Percentiles rank a stretch among this genome's conserved stretches.
Conservation (phyloP, 2,329 filamentous ascomycete genomes). For the Trichoderma hamatum region DNA sequence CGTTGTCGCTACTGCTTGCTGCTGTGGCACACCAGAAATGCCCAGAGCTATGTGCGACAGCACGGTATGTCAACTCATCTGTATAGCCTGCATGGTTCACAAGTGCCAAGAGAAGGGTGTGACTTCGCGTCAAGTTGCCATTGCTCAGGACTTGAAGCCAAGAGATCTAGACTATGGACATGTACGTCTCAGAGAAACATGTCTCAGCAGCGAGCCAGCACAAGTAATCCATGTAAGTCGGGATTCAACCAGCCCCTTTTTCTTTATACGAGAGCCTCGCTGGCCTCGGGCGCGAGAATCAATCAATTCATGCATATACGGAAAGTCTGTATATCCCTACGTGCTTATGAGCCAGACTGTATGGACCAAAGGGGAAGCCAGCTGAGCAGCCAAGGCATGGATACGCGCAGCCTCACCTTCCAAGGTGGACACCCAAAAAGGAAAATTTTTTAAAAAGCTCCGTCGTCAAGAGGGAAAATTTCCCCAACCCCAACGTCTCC, state of each 20-base stretch:
- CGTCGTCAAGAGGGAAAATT: neutral
- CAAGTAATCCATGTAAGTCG: neutral
- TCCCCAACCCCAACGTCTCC: neutral
- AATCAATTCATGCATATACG: neutral
- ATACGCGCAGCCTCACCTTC: conserved; percentile 15
- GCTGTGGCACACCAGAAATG: neutral
- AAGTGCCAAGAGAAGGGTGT: conserved; percentile 16
- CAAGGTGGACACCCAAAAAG: neutral
- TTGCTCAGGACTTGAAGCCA: neutral
- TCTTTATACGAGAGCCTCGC: neutral
- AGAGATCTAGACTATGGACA: conserved; percentile 1
- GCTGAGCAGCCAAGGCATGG: conserved; percentile 4
- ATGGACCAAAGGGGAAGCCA: neutral
- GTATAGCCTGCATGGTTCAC: conserved; percentile 3
- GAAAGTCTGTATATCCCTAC: neutral
- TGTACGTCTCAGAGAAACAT: conserved; percentile 2
- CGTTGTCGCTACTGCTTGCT: conserved; percentile 20
- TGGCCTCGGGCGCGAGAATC: neutral
- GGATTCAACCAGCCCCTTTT: neutral
- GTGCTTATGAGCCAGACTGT: neutral
- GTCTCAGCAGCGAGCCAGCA: neutral
- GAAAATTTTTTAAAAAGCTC: neutral
- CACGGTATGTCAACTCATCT: neutral
- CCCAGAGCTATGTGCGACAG: neutral
- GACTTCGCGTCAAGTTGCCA: conserved; percentile 2